These are phyloP conservation scores for Beauveria rudraprayagi DNA, from an alignment of 2,329 filamentous ascomycete genomes.

Conservation along the genomic window DNA sequence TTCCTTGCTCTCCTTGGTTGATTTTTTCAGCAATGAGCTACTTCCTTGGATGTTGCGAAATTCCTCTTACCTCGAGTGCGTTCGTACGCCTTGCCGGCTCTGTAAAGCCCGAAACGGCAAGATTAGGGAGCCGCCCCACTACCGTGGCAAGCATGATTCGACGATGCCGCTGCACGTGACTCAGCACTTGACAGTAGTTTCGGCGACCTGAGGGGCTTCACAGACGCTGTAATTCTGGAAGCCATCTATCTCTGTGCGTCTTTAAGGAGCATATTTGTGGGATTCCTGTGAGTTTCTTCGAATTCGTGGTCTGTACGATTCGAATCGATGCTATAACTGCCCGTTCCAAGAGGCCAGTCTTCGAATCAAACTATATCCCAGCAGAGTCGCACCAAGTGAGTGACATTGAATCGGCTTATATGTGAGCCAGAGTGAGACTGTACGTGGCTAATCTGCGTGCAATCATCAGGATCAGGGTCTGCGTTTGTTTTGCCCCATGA, in stretches of 20 bases:
- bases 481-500: background rate
- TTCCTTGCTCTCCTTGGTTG: background rate
- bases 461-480: background rate
- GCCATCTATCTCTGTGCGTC: constrained; percentile 3
- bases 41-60: background rate
- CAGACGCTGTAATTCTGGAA: constrained; percentile 1
- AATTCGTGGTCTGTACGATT: background rate
- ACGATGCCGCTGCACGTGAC: constrained; percentile 9
- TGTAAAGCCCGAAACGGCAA: constrained; percentile 8
- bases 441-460: background rate
- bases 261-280: background rate
- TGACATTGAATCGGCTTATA: constrained; percentile 8
- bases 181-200: constrained; percentile 6
- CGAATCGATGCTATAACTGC: background rate
- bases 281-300: background rate
- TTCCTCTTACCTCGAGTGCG: background rate
- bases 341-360: background rate
- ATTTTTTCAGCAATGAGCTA: background rate
- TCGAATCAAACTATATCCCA: background rate
- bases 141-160: constrained; percentile 3
- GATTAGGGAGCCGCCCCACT: constrained; percentile 6
- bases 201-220: constrained; percentile 12
- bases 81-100: background rate
- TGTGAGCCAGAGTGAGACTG: constrained; percentile 7
- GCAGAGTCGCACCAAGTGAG: constrained; percentile 8